Percentiles rank a stretch among this genome's conserved stretches.
These are phyloP conservation scores for Dalbergia cochinchinensis DNA, from an alignment of 306 rosid genomes.

Conservation along the genomic window DNA sequence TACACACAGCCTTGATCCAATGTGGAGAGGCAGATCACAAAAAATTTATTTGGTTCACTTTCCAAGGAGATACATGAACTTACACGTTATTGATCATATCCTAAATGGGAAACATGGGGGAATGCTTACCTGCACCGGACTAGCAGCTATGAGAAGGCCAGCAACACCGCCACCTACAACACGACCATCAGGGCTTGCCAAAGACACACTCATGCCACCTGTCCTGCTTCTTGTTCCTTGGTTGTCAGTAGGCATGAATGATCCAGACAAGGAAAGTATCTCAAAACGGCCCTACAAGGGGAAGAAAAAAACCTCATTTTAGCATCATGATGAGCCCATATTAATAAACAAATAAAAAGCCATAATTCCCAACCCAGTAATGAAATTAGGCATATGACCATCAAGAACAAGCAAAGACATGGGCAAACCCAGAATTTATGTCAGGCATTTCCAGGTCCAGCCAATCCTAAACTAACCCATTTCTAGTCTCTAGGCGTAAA, in stretches of 20 bases:
- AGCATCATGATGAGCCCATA: background rate
- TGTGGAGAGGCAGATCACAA: background rate
- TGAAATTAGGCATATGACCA: background rate
- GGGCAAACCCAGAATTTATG: background rate
- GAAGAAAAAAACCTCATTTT: background rate
- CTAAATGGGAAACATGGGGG: background rate
- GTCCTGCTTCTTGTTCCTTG: constrained; percentile 83
- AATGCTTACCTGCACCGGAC: constrained; percentile 78
- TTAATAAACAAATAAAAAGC: background rate
- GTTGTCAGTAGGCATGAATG: constrained; percentile 76
- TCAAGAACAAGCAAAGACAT: background rate
- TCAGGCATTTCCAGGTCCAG: no score
- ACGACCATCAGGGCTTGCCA: constrained; percentile 82
- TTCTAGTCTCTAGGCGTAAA: no score
- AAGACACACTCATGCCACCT: constrained; percentile 78
- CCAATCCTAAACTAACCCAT: no score
- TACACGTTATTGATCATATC: constrained; percentile 6
- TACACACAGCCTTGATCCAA: no score
- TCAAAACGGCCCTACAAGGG: constrained; percentile 80
- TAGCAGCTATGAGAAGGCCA: constrained; percentile 77
- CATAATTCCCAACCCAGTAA: constrained; percentile 1
- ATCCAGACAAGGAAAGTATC: constrained; percentile 79
- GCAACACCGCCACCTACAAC: constrained; percentile 82
- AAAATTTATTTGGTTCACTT: constrained; percentile 1
- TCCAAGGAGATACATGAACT: background rate